A percentile compares a stretch with the other conserved stretches of the same genome.
Evolutionary conservation across 1,284 basidiomycete genomes (phyloP).

Genomic region (Lentinula novae-zelandiae): DNA sequence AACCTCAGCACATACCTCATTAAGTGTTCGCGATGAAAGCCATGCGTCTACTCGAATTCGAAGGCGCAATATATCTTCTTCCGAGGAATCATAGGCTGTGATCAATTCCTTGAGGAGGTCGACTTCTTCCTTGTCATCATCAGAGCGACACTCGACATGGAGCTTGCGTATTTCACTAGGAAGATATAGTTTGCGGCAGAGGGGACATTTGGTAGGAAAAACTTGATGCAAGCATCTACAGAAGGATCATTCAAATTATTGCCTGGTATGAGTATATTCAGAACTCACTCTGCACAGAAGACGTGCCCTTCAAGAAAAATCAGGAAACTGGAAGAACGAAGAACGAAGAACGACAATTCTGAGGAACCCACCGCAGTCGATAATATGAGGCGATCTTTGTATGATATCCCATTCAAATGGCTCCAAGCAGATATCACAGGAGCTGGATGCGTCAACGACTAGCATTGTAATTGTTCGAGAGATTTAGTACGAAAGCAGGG

Average conservation of each 20-base stretch:
- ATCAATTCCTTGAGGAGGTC: slow-evolving; percentile 33
- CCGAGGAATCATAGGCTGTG: slow-evolving; percentile 40
- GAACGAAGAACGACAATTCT: background rate
- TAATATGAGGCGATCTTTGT: slow-evolving; percentile 52
- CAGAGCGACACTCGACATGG: slow-evolving; percentile 38
- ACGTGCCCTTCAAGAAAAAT: slow-evolving; percentile 36
- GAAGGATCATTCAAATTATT: background rate
- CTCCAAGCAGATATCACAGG: slow-evolving; percentile 69
- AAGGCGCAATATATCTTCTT: slow-evolving; percentile 39
- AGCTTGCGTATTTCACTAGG: slow-evolving; percentile 55
- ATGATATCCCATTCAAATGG: slow-evolving; percentile 45
- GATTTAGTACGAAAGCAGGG: background rate
- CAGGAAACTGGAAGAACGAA: background rate
- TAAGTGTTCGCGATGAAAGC: slow-evolving; percentile 29
- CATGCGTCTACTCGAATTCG: slow-evolving; percentile 44
- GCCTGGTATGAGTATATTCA: background rate
- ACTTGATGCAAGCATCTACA: slow-evolving; percentile 25
- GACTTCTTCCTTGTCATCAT: slow-evolving; percentile 24
- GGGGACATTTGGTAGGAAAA: slow-evolving; percentile 51
- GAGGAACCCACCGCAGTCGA: slow-evolving; percentile 48
- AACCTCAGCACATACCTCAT: slow-evolving; percentile 29
- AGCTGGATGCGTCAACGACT: slow-evolving; percentile 58
- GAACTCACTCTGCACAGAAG: slow-evolving; percentile 58
- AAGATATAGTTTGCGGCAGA: slow-evolving; percentile 58
- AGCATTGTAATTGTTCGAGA: slow-evolving; percentile 31